Conservation (phyloP, 441 rosid species). For the Manihot esculenta region DNA sequence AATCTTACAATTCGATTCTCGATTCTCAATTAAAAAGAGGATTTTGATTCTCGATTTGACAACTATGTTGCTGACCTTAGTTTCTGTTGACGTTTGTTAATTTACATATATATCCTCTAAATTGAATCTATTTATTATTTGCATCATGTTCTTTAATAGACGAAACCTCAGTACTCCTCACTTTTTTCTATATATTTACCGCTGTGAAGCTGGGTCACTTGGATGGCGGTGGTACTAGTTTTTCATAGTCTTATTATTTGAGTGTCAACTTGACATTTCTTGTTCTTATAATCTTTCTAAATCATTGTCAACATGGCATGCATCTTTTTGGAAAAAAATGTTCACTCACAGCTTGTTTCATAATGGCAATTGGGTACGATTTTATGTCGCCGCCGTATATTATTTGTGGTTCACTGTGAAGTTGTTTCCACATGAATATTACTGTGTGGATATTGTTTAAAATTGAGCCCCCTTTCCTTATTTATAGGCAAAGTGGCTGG, state of each 20-base stretch:
- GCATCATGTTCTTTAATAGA: background rate
- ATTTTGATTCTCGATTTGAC: no score
- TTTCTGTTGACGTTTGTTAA: background rate
- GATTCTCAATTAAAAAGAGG: no score
- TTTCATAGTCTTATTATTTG: background rate
- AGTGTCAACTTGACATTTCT: background rate
- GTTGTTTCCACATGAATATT: slow-evolving; percentile 14
- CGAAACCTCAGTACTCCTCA: background rate
- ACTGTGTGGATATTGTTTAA: background rate
- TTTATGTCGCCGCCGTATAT: background rate
- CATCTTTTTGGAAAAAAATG: background rate
- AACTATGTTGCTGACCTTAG: no score
- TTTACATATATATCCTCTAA: background rate
- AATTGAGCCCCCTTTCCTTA: slow-evolving; percentile 16
- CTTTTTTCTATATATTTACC: background rate
- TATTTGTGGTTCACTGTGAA: background rate
- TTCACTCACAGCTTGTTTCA: background rate
- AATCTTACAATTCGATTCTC: no score
- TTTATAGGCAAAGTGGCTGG: slow-evolving; percentile 90
- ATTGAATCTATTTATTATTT: background rate
- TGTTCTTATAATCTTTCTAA: background rate
- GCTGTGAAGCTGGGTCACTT: background rate
- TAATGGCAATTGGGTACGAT: background rate
- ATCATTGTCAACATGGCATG: background rate
- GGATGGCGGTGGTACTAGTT: background rate